Percentiles rank a stretch among this genome's conserved stretches.
These are phyloP conservation scores for Neurospora sp. DNA, from an alignment of 495 filamentous ascomycete species.

Conservation along the genomic window DNA sequence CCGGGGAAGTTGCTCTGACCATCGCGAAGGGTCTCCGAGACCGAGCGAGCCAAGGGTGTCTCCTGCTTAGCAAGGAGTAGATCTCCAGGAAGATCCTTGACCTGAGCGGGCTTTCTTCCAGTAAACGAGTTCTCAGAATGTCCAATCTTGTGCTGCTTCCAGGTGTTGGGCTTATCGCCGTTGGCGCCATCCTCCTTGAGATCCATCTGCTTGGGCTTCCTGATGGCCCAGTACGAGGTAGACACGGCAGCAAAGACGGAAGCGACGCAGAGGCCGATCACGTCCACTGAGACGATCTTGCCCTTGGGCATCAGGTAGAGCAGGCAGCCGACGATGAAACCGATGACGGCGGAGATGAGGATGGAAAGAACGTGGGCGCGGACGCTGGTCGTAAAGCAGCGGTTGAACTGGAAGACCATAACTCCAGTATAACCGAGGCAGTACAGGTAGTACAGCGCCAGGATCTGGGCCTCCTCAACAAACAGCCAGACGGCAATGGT, in stretches of 20 bases:
- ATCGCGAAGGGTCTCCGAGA: conserved; percentile 1
- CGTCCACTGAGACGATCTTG: conserved; percentile 8
- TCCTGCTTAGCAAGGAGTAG: neutral
- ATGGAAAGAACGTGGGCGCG: conserved; percentile 13
- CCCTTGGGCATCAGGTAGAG: conserved; percentile 4
- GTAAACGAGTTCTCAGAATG: neutral
- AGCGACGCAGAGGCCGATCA: conserved; percentile 8
- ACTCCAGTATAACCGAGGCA: conserved; percentile 15
- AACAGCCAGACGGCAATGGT: conserved; percentile 17
- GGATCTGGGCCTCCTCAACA: conserved; percentile 2
- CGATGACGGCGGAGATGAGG: conserved; percentile 11
- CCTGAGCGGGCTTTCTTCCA: neutral
- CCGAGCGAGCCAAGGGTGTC: neutral
- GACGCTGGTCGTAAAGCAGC: conserved; percentile 19
- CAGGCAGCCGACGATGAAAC: conserved; percentile 13
- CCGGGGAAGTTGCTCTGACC: neutral
- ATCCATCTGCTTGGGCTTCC: neutral
- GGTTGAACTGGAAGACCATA: conserved; percentile 24
- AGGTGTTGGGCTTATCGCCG: neutral
- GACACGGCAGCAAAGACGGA: conserved; percentile 6
- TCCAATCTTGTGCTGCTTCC: neutral
- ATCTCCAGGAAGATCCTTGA: neutral
- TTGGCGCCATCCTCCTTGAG: neutral
- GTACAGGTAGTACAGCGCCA: conserved; percentile 17
- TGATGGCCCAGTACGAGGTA: conserved; percentile 13